phyloP scores from a whole-genome alignment of 495 filamentous ascomycete species.

The Platismatia glauca region DNA sequence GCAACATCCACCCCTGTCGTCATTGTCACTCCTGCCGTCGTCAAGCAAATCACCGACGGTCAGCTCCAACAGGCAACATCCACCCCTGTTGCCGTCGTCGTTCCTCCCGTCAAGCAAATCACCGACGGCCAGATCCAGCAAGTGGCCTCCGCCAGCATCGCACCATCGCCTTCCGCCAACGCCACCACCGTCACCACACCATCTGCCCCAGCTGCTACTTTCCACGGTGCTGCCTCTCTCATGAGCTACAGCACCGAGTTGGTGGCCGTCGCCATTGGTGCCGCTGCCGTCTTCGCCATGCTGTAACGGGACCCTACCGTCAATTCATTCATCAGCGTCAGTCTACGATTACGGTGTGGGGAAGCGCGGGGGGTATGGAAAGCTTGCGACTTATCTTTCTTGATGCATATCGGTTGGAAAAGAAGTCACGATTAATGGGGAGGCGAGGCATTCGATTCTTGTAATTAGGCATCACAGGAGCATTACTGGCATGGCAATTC shows the following conservation, averaged over 20 bases:
- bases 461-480: slow-evolving; percentile 21
- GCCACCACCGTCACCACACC: slow-evolving; percentile 17
- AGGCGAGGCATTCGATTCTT: slow-evolving; percentile 13
- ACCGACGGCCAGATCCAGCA: slow-evolving; percentile 24
- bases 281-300: slow-evolving; percentile 37
- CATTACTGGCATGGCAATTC: slow-evolving; percentile 15
- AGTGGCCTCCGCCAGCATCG: slow-evolving; percentile 22
- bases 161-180: slow-evolving; percentile 14
- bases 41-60: slow-evolving; percentile 25
- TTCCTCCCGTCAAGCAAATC: slow-evolving; percentile 23
- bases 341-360: background rate
- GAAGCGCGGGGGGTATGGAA: background rate
- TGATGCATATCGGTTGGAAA: slow-evolving; percentile 12
- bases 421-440: slow-evolving; percentile 17
- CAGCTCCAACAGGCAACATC: slow-evolving; percentile 18
- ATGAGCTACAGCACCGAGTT: slow-evolving; percentile 31
- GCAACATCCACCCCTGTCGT: slow-evolving; percentile 20
- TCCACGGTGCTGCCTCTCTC: slow-evolving; percentile 27
- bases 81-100: slow-evolving; percentile 7
- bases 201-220: slow-evolving; percentile 22
- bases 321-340: background rate
- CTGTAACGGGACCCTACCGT: slow-evolving; percentile 27
- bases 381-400: slow-evolving; percentile 2
- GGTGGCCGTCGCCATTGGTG: slow-evolving; percentile 34
- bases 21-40: slow-evolving; percentile 6